Evolutionary conservation across 352 stramenopile species (phyloP), one percentile per base, ranked within the genome.

Genomic region (Lagenidium giganteum): DNA sequence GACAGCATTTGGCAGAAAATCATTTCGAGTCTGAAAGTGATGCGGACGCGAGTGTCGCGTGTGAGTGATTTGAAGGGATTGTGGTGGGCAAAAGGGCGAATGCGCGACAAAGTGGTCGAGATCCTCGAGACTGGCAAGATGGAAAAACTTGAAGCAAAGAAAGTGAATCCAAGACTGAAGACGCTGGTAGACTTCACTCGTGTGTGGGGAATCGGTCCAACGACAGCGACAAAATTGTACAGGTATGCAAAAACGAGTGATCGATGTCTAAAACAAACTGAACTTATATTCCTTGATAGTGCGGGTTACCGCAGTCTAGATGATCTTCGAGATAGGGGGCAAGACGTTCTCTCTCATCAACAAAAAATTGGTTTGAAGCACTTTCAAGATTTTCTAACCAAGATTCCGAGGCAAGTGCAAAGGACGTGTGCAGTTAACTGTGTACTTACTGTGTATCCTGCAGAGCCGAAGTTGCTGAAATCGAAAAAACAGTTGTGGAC

Each of bases 61-160:
- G 69, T 79, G 5, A 65, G 67, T 2, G 75, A 81, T 39, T 50
- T 93, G n/a, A 77, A 78, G 34, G 70, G 60, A 3, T 40, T 83
- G 37, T 61, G 70, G 35, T 90, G 77, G 74, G 70, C 70, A 8
- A 90, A 83, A 50, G 74, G 77, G 1, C 64, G 77, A 35, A 59
- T 90, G 42, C 57, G 63, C 16, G 71, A 76, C 42, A 90, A 87
- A 67, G 67, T 93, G 5, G 65, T 79, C 11, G 74, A 90, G 45
- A 62, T 93, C 6, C 47, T 93, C 4, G 80, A 93, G 29, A 90
- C 75, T 12, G 80, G 75, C 13, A 76, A 64, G 9, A 35, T 93
- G 7, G 64, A 72, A 16, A 93, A 93, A 45, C 74, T 93, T 8
- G 75, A 93, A 35, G 73, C 70, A n/a, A 93, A 90, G 50, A 83